Conservation (phyloP, 805 yeast species). For the Wickerhamiella vanderwaltii region DNA sequence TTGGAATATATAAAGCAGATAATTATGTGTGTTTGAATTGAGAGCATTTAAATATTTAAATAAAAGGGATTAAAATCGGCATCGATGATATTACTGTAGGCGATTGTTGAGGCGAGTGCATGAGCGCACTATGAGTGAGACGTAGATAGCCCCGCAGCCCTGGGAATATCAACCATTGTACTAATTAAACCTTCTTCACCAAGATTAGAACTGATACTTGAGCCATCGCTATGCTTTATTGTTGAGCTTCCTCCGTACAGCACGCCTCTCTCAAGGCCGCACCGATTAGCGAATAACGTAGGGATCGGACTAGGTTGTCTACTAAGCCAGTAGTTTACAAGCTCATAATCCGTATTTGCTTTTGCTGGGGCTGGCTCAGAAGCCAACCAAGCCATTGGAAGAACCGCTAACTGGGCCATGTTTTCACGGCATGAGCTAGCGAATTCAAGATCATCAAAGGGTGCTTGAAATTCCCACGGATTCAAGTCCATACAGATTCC, state of each 20-base stretch:
- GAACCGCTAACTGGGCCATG: constrained; percentile 43
- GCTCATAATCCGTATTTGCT: constrained; percentile 14
- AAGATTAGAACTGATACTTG: too few species aligned
- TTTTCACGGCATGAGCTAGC: constrained; percentile 39
- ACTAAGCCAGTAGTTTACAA: constrained; percentile 13
- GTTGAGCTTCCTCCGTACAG: constrained; percentile 12
- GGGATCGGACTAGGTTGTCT: constrained; percentile 10
- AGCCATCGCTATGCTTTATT: not conserved
- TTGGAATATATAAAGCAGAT: too few species aligned
- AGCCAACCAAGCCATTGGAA: constrained; percentile 73
- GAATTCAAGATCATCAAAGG: constrained; percentile 65
- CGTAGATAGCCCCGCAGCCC: too few species aligned
- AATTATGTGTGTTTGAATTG: too few species aligned
- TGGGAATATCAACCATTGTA: too few species aligned
- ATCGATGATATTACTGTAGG: too few species aligned
- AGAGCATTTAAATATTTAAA: too few species aligned
- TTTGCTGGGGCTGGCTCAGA: not conserved
- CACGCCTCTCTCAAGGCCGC: constrained; percentile 8
- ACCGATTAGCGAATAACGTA: constrained; percentile 9
- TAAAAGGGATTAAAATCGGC: too few species aligned
- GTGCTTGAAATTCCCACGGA: constrained; percentile 73
- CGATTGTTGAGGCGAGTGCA: too few species aligned
- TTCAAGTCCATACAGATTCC: constrained; percentile 94
- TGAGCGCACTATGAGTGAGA: too few species aligned
- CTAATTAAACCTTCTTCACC: too few species aligned